A percentile compares a stretch with the other conserved stretches of the same genome.
phyloP scores from a whole-genome alignment of 306 rosid species.

The Pterocarpus macrocarpus region DNA sequence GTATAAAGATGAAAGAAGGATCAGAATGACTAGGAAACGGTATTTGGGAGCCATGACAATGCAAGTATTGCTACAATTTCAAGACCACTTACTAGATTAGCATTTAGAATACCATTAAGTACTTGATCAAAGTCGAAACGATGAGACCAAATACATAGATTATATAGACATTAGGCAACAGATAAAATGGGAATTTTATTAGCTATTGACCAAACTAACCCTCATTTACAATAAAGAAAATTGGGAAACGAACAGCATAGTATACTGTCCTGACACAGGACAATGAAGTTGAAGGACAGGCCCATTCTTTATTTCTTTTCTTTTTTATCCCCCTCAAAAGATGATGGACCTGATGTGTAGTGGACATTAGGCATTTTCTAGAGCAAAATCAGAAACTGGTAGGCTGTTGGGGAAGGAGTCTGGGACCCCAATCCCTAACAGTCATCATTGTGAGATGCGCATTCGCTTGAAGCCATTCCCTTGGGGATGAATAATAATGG shows the following conservation, averaged over 20 bases:
- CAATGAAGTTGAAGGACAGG: neutral
- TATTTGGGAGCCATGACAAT: conserved; percentile 55
- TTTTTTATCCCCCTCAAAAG: neutral
- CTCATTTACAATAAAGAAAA: neutral
- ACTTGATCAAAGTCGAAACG: conserved; percentile 6
- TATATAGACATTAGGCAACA: neutral
- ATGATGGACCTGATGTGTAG: conserved; percentile 5
- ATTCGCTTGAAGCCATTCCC: conserved; percentile 36
- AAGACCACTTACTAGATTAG: neutral
- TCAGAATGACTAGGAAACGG: conserved; percentile 33
- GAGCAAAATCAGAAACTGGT: conserved; percentile 32
- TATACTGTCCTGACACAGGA: neutral
- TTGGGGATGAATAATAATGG: conserved; percentile 18
- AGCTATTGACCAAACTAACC: conserved; percentile 35
- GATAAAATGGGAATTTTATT: neutral
- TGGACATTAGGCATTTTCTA: conserved; percentile 40
- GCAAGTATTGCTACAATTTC: neutral
- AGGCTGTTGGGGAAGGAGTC: conserved; percentile 7
- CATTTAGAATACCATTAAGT: neutral
- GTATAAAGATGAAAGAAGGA: conserved; percentile 44
- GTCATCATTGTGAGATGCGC: neutral
- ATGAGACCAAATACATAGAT: conserved; percentile 11
- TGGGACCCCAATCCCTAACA: conserved; percentile 52
- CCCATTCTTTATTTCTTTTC: neutral
- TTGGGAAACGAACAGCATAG: neutral